Percentiles rank a stretch among this genome's conserved stretches.
phyloP scores from a whole-genome alignment of 352 stramenopile species.

The Pythium sukuiense region DNA sequence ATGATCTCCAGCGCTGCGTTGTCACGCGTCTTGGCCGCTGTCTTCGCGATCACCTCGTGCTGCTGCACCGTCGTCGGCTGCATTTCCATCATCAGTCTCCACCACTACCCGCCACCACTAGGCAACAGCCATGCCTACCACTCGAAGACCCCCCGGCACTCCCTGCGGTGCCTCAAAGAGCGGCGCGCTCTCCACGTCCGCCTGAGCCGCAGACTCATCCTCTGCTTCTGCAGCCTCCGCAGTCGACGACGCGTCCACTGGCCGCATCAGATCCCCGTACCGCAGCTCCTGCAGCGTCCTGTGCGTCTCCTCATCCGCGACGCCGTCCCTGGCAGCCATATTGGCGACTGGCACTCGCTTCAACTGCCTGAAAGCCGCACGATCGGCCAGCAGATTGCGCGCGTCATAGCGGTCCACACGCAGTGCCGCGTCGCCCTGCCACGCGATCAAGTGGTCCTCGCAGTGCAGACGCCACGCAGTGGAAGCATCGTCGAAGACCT shows the following conservation, averaged over 20 bases:
- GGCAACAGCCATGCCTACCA: neutral
- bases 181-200: neutral
- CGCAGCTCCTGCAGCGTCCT: constrained; percentile 16
- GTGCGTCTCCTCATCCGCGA: neutral
- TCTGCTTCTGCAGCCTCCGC: neutral
- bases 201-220: neutral
- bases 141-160: neutral
- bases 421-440: constrained; percentile 39
- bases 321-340: neutral
- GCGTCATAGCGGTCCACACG: constrained; percentile 63
- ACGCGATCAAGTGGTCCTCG: constrained; percentile 58
- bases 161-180: neutral
- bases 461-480: constrained; percentile 50
- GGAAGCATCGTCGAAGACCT: constrained; percentile 50
- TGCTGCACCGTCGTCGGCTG: constrained; percentile 14
- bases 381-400: constrained; percentile 59
- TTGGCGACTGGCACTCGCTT: constrained; percentile 13
- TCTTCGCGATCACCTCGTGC: constrained; percentile 8
- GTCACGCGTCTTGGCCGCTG: constrained; percentile 12
- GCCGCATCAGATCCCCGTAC: constrained; percentile 11
- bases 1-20: constrained; percentile 20
- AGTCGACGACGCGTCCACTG: neutral
- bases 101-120: neutral
- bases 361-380: constrained; percentile 44
- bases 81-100: neutral